Evolutionary conservation across 805 yeast species (phyloP).

Genomic region (Candida oleophila): DNA sequence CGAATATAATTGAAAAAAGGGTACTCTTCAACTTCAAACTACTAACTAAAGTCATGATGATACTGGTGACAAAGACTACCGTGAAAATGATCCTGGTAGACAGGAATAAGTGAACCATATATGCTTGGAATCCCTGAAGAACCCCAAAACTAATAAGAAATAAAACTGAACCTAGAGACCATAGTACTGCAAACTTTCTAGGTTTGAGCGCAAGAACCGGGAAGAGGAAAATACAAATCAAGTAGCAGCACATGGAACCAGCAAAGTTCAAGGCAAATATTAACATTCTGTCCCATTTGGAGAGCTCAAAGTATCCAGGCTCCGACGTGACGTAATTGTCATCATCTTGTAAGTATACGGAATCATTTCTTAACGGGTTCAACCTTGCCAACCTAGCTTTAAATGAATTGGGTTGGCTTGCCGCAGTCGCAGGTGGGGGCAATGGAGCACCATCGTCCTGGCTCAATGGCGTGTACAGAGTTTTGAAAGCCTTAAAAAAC

Average conservation of each 20-base stretch:
- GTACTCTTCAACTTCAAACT: constrained; percentile 37
- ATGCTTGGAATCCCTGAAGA: constrained; percentile 41
- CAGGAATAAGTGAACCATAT: constrained; percentile 40
- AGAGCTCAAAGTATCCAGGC: constrained; percentile 43
- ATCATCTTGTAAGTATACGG: constrained; percentile 42
- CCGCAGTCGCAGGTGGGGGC: constrained; percentile 37
- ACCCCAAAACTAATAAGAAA: constrained; percentile 48
- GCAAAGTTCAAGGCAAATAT: constrained; percentile 44
- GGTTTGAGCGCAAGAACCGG: constrained; percentile 44
- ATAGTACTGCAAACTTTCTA: constrained; percentile 44
- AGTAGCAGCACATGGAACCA: constrained; percentile 40
- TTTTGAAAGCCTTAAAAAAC: constrained; percentile 35
- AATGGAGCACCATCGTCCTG: constrained; percentile 35
- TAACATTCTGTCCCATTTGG: constrained; percentile 47
- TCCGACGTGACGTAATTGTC: constrained; percentile 43
- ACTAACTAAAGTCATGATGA: constrained; percentile 37
- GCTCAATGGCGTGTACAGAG: constrained; percentile 28
- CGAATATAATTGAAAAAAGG: constrained; percentile 39
- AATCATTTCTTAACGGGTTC: constrained; percentile 38
- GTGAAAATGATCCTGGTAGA: constrained; percentile 42
- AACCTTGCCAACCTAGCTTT: constrained; percentile 29
- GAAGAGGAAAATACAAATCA: constrained; percentile 43
- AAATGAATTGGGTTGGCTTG: constrained; percentile 20
- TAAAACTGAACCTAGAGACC: constrained; percentile 47
- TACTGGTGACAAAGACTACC: constrained; percentile 36